Evolutionary conservation across 768 basidiomycete species (phyloP), one percentile per base, ranked within the genome.

Genomic region (Russula brevipes): DNA sequence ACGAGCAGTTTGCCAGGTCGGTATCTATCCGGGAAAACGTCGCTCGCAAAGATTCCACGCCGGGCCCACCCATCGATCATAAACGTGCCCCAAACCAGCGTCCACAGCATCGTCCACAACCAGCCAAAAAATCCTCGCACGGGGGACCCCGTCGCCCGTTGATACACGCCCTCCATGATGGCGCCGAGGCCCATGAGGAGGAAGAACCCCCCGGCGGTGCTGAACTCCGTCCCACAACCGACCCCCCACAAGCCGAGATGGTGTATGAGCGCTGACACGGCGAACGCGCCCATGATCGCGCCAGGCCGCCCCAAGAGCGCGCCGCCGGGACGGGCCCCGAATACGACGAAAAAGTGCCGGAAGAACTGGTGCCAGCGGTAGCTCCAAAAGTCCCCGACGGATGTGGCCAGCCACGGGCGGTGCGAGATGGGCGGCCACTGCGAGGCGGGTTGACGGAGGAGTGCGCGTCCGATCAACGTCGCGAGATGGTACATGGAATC

Each of bases 191-290:
- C 85, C 65, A 81, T 83, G 69, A 84, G 71, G 50, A 87, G 44
- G 70, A 87, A 89, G 70, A 82, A 86, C 2, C 79, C 81, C 1
- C 74, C 71, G 7, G 83, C 73, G 9, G 60, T 57, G 8, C 61
- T 14, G 0, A 81, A 77, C 46, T 87, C 81, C 1, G 75, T 73
- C 17, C 83, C 85, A 4, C 75, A 75, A 1, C 79, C 81, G 81
- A 87, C 80, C 5, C 82, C 83, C 77, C 80, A 86, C 58, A 83
- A 61, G 12, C 82, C 85, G 16, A 81, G 42, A 63, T 83, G 78
- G 59, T 91, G 88, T 4, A 88, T 69, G 6, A 82, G n/a, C 4
- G 80, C 85, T 0, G 88, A 89, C 6, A 81, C 63, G 2, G 80
- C 54, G 70, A 89, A 89, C 3, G 80, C 81, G 7, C 85, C 86